Evolutionary conservation across 2,329 filamentous ascomycete species (phyloP).

Genomic region (Aspergillus arachidicola): DNA sequence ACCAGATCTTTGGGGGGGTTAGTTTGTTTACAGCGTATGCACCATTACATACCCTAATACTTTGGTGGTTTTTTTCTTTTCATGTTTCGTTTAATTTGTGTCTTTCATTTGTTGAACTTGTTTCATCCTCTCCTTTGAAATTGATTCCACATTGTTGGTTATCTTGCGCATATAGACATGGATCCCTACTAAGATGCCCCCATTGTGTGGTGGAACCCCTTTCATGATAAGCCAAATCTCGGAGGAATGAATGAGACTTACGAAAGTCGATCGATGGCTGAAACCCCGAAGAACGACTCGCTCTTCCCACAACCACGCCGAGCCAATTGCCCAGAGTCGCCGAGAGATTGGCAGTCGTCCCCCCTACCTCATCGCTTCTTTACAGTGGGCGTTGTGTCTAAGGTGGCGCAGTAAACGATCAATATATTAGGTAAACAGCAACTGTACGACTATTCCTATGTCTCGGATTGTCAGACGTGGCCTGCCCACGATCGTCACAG

Average conservation of each 20-base stretch:
- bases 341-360: conserved; percentile 19
- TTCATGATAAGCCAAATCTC: background rate
- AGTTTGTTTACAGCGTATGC: background rate
- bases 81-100: background rate
- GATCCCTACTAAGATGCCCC: background rate
- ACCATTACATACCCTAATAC: background rate
- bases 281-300: conserved; percentile 7
- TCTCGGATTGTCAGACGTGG: background rate
- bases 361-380: background rate
- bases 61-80: background rate
- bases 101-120: background rate
- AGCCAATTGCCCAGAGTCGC: conserved; percentile 20
- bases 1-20: background rate
- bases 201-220: background rate
- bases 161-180: background rate
- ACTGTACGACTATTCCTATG: background rate
- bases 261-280: background rate
- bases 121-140: background rate
- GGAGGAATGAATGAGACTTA: background rate
- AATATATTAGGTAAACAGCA: conserved; percentile 9
- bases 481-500: background rate
- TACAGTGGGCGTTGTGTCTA: background rate
- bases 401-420: background rate
- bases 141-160: background rate
- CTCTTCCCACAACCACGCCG: conserved; percentile 10